Base-by-base conservation (phyloP, 2,329 filamentous ascomycete genomes). In the Colletotrichum sp. region DNA sequence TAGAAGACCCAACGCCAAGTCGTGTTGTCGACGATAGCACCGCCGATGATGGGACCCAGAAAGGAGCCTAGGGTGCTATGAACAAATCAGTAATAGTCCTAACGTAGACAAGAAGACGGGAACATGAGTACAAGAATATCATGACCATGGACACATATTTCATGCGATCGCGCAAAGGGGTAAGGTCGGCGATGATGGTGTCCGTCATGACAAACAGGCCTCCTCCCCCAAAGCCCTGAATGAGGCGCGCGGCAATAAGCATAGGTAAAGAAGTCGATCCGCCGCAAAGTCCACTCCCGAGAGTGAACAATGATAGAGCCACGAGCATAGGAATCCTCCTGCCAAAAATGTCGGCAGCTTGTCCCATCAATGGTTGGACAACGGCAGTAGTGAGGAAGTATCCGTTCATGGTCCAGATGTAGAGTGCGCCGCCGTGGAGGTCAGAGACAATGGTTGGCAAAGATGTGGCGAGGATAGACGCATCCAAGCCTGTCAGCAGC, bases 131-230 rank as follows among this genome's bases (percentile, higher is more conserved):
- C 44, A 48, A 48, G 11, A 48, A 48, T 7, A 48, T 48, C 44
- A 48, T 48, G n/a, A 48, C 44, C 44, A 48, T 22, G n/a, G 44
- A 48, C 44, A 48, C n/a, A n/a, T 48, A 48, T 48, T 48, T 48
- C 44, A 86, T 85, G 71, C 89, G 81, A 74, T 88, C 82, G 6
- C 85, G 81, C 7, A 91, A 79, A 1, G 88, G 87, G 1, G 90
- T 84, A 8, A 91, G 81, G 74, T 91, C 89, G 70, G 84, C 87
- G 19, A 87, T 82, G 27, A 91, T 86, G 63, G 89, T 82, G 44
- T 89, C 85, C 6, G 84, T 80, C 3, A 90, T 80, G 25, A 88
- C 78, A 68, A 84, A 82, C 70, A 90, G 84, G 19, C 83, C 84
- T n/a, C 86, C 82, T 5, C 86, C 80, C 28, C 85, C 86, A 36